Percentiles rank a stretch among this genome's conserved stretches.
Conservation (phyloP, 2,329 filamentous ascomycete genomes). For the Rutstroemia sp. region DNA sequence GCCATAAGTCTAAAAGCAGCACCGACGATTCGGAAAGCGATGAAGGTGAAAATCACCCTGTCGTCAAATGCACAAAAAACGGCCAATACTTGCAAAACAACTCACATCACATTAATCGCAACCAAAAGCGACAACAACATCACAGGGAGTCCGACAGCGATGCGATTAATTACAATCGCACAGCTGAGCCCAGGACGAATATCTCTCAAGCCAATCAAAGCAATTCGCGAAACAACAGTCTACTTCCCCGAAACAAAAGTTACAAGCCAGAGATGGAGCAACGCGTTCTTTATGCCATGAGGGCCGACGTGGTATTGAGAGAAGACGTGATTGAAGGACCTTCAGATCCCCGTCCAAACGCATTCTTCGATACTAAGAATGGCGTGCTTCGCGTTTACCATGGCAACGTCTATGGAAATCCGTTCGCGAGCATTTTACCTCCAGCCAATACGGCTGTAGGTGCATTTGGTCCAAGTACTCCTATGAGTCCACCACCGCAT, state of each 20-base stretch:
- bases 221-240: neutral
- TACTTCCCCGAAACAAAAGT: neutral
- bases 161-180: neutral
- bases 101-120: neutral
- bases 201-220: neutral
- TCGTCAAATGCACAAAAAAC: neutral
- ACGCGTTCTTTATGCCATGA: neutral
- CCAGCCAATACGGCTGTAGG: constrained; percentile 34
- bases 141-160: neutral
- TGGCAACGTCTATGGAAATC: constrained; percentile 47
- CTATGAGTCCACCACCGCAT: constrained; percentile 22
- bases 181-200: neutral
- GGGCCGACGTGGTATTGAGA: constrained; percentile 23
- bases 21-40: constrained; percentile 1
- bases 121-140: neutral
- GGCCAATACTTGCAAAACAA: neutral
- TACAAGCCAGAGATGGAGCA: constrained; percentile 1
- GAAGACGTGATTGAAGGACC: constrained; percentile 47
- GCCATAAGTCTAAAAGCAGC: constrained; percentile 2
- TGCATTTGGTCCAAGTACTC: constrained; percentile 19
- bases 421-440: constrained; percentile 41
- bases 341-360: constrained; percentile 50
- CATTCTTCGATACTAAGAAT: constrained; percentile 47
- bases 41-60: neutral
- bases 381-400: constrained; percentile 51